Base-by-base conservation (phyloP, 129 eudicot species). In the carrot (Daucus carota) region DNA sequence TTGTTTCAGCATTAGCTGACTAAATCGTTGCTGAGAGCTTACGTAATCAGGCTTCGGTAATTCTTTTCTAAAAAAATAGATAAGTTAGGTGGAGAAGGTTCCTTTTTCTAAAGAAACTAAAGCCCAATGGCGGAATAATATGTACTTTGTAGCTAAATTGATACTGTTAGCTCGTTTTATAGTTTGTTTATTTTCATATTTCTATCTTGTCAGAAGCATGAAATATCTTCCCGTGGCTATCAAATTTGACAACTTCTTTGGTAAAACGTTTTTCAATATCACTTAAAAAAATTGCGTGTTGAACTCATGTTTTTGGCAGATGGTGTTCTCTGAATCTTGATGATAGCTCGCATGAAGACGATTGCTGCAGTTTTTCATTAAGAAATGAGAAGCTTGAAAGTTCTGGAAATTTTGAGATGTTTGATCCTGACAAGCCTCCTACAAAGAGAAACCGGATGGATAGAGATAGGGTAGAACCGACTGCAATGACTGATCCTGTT, bases 401-500 rank as follows among this genome's bases (percentile, higher is more conserved):
- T 79, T 73, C 80, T 45, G 86, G 79, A 76, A 79, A 36, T 70
- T 83, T 82, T 60, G 87, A 82, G 85, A 87, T 90, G 91, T 78
- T 84, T 75, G 96, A 90, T 47, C 93, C 90, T 8, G 84, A 93
- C 46, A 90, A 92, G 80, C 89, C 98, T 48, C 92, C 96, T 24
- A n/a, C 89, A 45, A 94, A 94, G 83, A 89, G 79, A 82, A 85
- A 90, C 22, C 92, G 97, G 17, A 90, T 86, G 77, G 90, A 94
- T 83, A 79, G 85, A 46, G 87, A 65, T 70, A 81, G 81, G 44
- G 85, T 86, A 75, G 87, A 84, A 80, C 57, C 77, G 43, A 66
- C 84, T 0, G 78, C 74, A 42, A 72, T 78, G 54, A 52, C 88
- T 41, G 80, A 70, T 77, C 74, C 88, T 70, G 71, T 62, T 34